Conservation (phyloP, 345 rosid genomes). For the Clausena lansium region DNA sequence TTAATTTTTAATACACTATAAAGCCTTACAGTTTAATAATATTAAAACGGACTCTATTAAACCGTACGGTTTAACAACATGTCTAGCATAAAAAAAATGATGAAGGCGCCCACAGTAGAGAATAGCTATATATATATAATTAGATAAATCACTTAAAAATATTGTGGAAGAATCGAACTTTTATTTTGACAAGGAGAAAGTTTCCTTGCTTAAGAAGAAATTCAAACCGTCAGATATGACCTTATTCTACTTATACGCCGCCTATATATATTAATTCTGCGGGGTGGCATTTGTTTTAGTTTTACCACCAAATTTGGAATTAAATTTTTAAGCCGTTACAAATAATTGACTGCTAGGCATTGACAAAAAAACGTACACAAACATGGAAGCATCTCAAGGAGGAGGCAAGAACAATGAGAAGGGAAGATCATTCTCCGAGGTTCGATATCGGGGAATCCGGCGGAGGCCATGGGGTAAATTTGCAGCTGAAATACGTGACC, state of each 20-base stretch:
- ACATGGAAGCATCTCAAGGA: conserved; percentile 21
- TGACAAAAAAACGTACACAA: not conserved
- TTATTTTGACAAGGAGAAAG: conserved; percentile 7
- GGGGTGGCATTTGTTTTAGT: not conserved
- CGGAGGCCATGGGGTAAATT: conserved; percentile 85
- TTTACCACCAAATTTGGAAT: conserved; percentile 16
- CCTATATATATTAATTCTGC: not conserved
- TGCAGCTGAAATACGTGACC: conserved; percentile 82
- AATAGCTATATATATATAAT: too few relatives aligned
- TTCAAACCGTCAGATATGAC: conserved; percentile 34
- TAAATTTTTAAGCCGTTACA: not conserved
- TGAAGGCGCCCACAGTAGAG: too few relatives aligned
- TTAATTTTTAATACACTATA: too few relatives aligned
- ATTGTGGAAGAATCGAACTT: not conserved
- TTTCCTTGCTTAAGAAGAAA: not conserved
- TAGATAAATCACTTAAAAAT: too few relatives aligned
- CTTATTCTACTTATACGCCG: not conserved
- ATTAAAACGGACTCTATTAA: too few relatives aligned
- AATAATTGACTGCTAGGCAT: not conserved
- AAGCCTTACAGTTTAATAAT: too few relatives aligned
- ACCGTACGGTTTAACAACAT: too few relatives aligned
- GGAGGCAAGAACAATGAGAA: conserved; percentile 2
- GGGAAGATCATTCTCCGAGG: conserved; percentile 20
- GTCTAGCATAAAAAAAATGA: too few relatives aligned
- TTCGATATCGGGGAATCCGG: conserved; percentile 66